Evolutionary conservation across 202 grass and related monocot genomes (phyloP), one percentile per base, ranked within the genome.

Genomic region (Schoenoplectus triqueter): DNA sequence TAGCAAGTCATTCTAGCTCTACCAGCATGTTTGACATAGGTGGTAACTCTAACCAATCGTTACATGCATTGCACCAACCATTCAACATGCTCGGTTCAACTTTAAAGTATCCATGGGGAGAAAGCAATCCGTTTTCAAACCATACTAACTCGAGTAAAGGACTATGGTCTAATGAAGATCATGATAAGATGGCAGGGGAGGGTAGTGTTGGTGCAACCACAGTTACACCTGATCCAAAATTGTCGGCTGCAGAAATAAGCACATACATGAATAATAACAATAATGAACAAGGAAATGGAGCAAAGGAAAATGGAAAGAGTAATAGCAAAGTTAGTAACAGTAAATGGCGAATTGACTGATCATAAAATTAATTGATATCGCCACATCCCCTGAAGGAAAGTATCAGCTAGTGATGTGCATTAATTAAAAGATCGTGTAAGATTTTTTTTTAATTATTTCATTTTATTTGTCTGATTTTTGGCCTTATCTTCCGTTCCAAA

Each of bases 231-330:
- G 15, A 92, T 64, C 61, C 86, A 7, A 88, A 88, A 66, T 85
- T 96, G 77, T 87, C 87, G 2, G 83, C 88, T 0, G 84, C 89
- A 3, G 87, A 89, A 18, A 82, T 89, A 82, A 93, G 55, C 48
- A 87, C 72, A 67, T 92, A 82, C 59, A 89, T 84, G 56, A 92
- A 81, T 56, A 97, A 92, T 60, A 89, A 95, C 13, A 47, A 21
- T 11, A 80, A 31, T 31, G 31, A 82, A 48, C 85, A 86, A 75
- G 45, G 6, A 49, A 49, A 61, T n/a, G 56, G 60, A 40, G 60
- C 85, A 41, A 90, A 95, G 81, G 91, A 91, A 47, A 83, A 83
- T 9, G 91, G 91, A 42, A 86, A 90, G 85, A 91, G 82, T 80
- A 91, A 85, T 71, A 77, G 77, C 46, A 89, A 85, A 72, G 84